phyloP scores from a whole-genome alignment of 257 asterid species.

The Linaria vulgaris region DNA sequence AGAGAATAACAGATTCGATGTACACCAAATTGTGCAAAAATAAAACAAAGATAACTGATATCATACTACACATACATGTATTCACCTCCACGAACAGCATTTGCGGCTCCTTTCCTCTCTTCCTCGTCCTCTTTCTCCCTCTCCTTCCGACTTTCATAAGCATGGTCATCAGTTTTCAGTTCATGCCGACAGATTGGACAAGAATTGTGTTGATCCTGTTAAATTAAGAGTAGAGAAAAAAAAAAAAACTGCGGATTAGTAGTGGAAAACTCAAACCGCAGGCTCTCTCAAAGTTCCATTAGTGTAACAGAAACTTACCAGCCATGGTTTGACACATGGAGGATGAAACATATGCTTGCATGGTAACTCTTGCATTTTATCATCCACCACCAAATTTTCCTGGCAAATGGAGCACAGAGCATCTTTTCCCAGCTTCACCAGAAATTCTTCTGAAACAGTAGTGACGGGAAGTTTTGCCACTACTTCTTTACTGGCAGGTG shows the following conservation, averaged over 20 bases:
- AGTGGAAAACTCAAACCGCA: neutral
- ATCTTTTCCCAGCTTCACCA: conserved; percentile 68
- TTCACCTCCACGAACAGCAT: conserved; percentile 93
- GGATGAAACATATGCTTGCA: conserved; percentile 96
- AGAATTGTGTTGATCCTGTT: conserved; percentile 88
- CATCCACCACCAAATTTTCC: conserved; percentile 66
- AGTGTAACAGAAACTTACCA: conserved; percentile 42
- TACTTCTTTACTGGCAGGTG: conserved; percentile 93
- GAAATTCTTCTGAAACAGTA: conserved; percentile 51
- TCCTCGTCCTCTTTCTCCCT: conserved; percentile 94
- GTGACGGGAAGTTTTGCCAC: conserved; percentile 93
- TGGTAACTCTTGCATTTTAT: conserved; percentile 89
- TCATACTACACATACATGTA: conserved; percentile 77
- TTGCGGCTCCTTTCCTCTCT: conserved; percentile 96
- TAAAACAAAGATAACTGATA: neutral
- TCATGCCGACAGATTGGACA: conserved; percentile 96
- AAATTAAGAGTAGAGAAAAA: neutral
- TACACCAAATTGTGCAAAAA: conserved; percentile 1
- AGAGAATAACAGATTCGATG: neutral
- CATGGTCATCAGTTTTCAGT: conserved; percentile 87
- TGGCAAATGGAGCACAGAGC: conserved; percentile 90
- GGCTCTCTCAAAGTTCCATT: too few species aligned
- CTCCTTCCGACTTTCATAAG: conserved; percentile 90
- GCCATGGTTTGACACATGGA: conserved; percentile 98
- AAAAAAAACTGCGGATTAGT: neutral